Conservation (phyloP, 495 filamentous ascomycete species). For the Beverwykella pulmonaria region DNA sequence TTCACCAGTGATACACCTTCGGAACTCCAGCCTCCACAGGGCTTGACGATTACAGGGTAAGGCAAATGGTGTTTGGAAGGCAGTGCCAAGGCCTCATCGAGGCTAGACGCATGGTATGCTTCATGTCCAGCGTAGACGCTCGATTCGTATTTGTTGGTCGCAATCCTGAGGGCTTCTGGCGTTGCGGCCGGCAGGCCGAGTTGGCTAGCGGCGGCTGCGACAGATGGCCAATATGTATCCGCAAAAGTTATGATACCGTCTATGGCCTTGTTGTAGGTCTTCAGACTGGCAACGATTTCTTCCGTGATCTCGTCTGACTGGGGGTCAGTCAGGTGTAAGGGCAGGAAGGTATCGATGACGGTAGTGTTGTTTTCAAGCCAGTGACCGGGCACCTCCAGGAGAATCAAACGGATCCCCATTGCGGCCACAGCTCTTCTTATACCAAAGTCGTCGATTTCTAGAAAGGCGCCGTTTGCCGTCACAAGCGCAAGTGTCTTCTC, state of each 20-base stretch:
- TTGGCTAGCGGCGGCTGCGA: neutral
- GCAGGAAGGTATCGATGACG: no score
- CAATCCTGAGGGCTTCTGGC: neutral
- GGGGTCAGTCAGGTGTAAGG: no score
- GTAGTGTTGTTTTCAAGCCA: no score
- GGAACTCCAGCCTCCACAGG: neutral
- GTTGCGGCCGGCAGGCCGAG: neutral
- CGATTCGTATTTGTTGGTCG: neutral
- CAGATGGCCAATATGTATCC: neutral
- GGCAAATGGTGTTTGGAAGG: neutral
- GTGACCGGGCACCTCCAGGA: no score
- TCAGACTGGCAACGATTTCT: neutral
- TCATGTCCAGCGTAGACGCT: neutral
- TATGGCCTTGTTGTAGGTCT: neutral
- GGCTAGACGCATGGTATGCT: neutral
- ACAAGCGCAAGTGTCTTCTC: no score
- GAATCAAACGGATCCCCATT: no score
- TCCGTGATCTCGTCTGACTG: neutral
- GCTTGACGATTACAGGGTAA: constrained; percentile 1
- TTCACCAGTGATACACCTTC: constrained; percentile 3
- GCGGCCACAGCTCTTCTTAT: no score
- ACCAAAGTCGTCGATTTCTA: no score
- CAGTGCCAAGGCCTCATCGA: neutral
- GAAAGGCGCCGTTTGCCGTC: no score
- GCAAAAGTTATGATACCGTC: neutral